These are phyloP conservation scores for Mortierella hygrophila DNA, from an alignment of 192 early-diverging fungal species.

Conservation along the genomic window DNA sequence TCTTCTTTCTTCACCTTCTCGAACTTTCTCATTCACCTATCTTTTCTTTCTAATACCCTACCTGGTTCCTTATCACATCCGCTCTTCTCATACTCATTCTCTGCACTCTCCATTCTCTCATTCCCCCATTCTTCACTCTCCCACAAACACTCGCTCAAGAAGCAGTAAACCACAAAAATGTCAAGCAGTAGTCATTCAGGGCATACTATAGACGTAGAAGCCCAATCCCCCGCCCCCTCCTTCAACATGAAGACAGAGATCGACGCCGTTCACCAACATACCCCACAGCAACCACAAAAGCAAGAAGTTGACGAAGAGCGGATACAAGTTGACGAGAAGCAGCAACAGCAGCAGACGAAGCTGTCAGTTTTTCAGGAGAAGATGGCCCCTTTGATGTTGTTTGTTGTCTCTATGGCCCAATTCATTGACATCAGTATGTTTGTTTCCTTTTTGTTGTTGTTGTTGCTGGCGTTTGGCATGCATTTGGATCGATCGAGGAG, in stretches of 20 bases:
- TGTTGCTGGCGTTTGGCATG: background rate
- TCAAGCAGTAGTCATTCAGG: slow-evolving; percentile 1
- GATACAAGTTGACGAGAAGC: background rate
- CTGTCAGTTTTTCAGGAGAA: slow-evolving; percentile 19
- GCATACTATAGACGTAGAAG: background rate
- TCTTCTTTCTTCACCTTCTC: background rate
- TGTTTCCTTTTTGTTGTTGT: background rate
- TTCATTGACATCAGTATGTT: slow-evolving; percentile 53
- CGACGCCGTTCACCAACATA: background rate
- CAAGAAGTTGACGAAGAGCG: background rate
- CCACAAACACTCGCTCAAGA: background rate
- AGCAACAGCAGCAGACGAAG: background rate
- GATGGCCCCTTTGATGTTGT: slow-evolving; percentile 33
- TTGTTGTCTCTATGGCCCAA: slow-evolving; percentile 43
- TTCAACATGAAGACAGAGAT: background rate
- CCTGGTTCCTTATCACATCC: no score
- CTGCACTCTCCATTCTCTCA: background rate
- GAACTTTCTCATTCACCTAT: background rate
- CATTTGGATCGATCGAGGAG: background rate
- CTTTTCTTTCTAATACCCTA: background rate
- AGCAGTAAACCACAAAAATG: background rate
- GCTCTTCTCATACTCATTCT: background rate
- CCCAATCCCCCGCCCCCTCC: background rate
- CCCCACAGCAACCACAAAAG: background rate
- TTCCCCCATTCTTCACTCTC: no score